phyloP scores from a whole-genome alignment of 1,284 basidiomycete species.

The Vanrija pseudolonga region DNA sequence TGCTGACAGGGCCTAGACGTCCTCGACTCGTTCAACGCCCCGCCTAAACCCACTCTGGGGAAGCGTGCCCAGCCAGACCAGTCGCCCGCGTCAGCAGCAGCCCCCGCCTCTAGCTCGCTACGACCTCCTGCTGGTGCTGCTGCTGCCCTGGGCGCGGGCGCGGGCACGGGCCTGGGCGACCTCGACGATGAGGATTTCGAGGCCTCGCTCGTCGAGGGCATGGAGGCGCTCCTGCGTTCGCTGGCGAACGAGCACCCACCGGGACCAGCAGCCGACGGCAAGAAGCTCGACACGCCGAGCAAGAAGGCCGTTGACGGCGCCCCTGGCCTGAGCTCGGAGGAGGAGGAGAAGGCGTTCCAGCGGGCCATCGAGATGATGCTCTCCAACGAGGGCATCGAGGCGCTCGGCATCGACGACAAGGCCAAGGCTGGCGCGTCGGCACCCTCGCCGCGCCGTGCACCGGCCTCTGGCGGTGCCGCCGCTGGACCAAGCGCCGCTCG shows the following conservation, averaged over 20 bases:
- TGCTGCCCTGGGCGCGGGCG: conserved; percentile 13
- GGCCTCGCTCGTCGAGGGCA: conserved; percentile 68
- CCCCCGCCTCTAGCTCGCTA: conserved; percentile 23
- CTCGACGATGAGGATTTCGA: conserved; percentile 59
- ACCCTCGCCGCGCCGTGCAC: background rate
- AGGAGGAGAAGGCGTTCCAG: conserved; percentile 55
- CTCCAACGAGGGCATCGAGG: conserved; percentile 62
- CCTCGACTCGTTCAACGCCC: conserved; percentile 41
- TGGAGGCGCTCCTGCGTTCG: conserved; percentile 78
- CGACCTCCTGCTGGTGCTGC: conserved; percentile 37
- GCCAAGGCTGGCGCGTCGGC: background rate
- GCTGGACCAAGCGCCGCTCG: conserved; percentile 3
- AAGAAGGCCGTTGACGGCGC: conserved; percentile 8
- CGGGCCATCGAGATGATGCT: conserved; percentile 74
- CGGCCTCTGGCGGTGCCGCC: background rate
- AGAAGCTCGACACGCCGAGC: background rate
- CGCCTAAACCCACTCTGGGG: conserved; percentile 7
- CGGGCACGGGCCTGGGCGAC: conserved; percentile 31
- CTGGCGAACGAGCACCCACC: conserved; percentile 53
- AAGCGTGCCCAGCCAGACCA: conserved; percentile 6
- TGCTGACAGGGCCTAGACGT: conserved; percentile 31
- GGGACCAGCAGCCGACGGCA: conserved; percentile 17
- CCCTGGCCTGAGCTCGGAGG: conserved; percentile 27
- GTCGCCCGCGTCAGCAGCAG: conserved; percentile 1
- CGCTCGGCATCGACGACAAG: conserved; percentile 42